Evolutionary conservation across 1,284 basidiomycete genomes (phyloP).

Genomic region (Cystobasidium sp.): DNA sequence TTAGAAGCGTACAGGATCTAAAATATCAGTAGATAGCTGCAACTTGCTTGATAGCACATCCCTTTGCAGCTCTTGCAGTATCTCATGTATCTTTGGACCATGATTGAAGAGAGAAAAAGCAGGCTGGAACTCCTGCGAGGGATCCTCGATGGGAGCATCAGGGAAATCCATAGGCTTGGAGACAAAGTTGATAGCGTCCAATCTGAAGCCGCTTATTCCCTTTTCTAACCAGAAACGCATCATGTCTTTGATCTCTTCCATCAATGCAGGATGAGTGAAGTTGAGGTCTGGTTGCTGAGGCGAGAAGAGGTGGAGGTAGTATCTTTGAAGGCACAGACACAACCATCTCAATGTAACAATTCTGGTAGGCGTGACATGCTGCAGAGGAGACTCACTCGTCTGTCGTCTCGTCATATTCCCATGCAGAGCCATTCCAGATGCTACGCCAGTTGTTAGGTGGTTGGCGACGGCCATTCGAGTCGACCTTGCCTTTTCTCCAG

Average conservation of each 20-base stretch:
- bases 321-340: conserved; percentile 57
- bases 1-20: conserved; percentile 22
- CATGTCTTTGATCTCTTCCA: conserved; percentile 63
- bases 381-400: not conserved
- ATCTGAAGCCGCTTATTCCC: conserved; percentile 74
- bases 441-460: conserved; percentile 73
- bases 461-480: conserved; percentile 55
- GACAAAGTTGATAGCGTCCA: conserved; percentile 64
- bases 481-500: conserved; percentile 69
- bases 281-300: conserved; percentile 76
- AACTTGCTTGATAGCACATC: conserved; percentile 64
- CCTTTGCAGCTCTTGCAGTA: conserved; percentile 68
- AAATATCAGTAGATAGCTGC: not conserved
- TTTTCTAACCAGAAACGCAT: conserved; percentile 75
- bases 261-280: conserved; percentile 63
- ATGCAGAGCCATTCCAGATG: not conserved
- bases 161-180: conserved; percentile 71
- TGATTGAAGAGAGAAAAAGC: conserved; percentile 66
- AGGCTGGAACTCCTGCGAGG: conserved; percentile 65
- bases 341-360: conserved; percentile 68
- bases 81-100: conserved; percentile 70
- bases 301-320: conserved; percentile 74
- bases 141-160: conserved; percentile 66
- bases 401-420: conserved; percentile 8
- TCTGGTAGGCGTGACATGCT: too few species aligned